Percentiles rank a stretch among this genome's conserved stretches.
Conservation (phyloP, 208 protist genomes). For the Acanthamoeba healyi region DNA sequence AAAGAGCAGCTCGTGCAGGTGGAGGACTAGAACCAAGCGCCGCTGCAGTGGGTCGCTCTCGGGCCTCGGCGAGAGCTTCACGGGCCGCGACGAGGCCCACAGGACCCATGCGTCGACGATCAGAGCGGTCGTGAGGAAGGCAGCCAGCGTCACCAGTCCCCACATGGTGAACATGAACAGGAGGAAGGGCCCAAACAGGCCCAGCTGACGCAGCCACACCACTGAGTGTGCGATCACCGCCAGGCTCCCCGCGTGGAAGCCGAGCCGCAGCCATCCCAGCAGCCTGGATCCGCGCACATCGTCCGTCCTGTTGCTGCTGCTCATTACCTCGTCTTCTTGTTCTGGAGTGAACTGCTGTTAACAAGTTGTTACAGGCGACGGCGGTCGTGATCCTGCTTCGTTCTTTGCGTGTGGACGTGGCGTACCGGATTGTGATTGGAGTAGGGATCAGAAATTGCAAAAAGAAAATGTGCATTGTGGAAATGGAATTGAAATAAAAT, state of each 20-base stretch:
- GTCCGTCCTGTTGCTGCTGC: background rate
- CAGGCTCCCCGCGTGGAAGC: background rate
- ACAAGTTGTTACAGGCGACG: too few species aligned
- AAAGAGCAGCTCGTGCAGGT: constrained; percentile 5
- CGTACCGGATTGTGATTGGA: too few species aligned
- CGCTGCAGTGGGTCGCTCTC: background rate
- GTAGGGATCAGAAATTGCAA: too few species aligned
- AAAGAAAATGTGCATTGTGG: too few species aligned
- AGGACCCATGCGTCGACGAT: background rate
- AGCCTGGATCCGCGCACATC: background rate
- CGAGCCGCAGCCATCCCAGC: background rate
- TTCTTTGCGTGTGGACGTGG: too few species aligned
- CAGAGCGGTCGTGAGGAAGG: background rate
- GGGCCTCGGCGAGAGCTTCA: background rate
- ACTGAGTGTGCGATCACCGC: background rate
- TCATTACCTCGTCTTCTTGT: too few species aligned
- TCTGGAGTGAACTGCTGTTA: background rate
- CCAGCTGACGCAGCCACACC: background rate
- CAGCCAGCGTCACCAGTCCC: background rate
- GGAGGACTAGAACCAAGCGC: background rate
- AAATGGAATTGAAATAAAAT: too few species aligned
- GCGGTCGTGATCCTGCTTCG: too few species aligned
- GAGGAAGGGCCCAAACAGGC: background rate
- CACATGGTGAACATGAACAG: constrained; percentile 57
- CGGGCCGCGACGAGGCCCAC: background rate